phyloP scores from a whole-genome alignment of 768 basidiomycete genomes.

The Tremella fuciformis region DNA sequence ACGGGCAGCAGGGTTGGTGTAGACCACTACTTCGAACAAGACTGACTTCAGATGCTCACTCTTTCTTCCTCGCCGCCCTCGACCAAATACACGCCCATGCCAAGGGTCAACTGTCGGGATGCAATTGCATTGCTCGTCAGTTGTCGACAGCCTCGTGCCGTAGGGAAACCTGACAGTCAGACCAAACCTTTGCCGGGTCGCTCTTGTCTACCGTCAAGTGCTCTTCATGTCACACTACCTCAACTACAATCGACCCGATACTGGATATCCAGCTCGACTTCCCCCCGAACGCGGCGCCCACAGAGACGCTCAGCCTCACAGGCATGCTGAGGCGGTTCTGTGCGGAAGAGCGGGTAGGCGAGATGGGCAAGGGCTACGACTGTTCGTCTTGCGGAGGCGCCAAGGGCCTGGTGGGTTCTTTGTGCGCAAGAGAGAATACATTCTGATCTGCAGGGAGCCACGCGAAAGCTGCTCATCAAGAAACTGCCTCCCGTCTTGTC shows the following conservation, averaged over 20 bases:
- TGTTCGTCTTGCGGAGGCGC: constrained; percentile 70
- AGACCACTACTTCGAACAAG: neutral
- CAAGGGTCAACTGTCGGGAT: constrained; percentile 72
- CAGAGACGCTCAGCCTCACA: constrained; percentile 65
- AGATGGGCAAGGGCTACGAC: constrained; percentile 66
- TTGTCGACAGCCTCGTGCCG: neutral
- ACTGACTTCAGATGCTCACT: constrained; percentile 44
- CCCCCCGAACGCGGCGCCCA: constrained; percentile 50
- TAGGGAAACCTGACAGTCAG: constrained; percentile 12
- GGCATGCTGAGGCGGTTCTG: constrained; percentile 70
- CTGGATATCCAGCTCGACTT: constrained; percentile 87
- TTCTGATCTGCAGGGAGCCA: constrained; percentile 61
- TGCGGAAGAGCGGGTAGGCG: constrained; percentile 74
- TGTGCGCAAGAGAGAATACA: neutral
- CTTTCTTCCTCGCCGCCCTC: constrained; percentile 57
- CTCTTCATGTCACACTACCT: constrained; percentile 74
- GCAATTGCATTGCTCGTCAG: constrained; percentile 78
- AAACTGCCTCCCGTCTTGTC: constrained; percentile 84
- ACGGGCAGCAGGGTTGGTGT: constrained; percentile 87
- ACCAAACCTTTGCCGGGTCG: constrained; percentile 81
- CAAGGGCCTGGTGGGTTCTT: constrained; percentile 26
- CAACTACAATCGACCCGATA: constrained; percentile 79
- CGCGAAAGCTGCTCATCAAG: constrained; percentile 77
- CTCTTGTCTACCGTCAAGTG: constrained; percentile 87
- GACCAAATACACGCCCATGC: constrained; percentile 83